Conservation (phyloP, 805 yeast genomes). For the Schwanniomyces pseudopolymorphus region DNA sequence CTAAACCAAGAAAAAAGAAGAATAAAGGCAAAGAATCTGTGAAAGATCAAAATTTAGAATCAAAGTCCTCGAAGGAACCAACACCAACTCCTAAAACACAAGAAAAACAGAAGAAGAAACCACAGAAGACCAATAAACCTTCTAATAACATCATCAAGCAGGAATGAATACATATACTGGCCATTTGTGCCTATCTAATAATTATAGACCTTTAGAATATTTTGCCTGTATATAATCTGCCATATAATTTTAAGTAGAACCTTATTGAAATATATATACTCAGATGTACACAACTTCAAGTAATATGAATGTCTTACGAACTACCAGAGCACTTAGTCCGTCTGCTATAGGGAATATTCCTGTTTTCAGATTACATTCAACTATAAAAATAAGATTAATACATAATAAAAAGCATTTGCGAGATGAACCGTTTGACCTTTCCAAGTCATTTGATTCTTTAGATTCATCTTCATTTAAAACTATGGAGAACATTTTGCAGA, state of each 20-base stretch:
- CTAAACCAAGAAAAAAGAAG: constrained; percentile 2
- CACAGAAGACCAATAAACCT: not conserved
- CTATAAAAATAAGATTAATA: not conserved
- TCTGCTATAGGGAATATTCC: not conserved
- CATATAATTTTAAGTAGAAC: not conserved
- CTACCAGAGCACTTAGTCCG: not conserved
- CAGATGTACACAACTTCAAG: not conserved
- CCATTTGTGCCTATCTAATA: too few relatives aligned
- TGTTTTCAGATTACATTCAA: not conserved
- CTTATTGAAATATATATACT: too few relatives aligned
- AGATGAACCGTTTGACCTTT: constrained; percentile 2
- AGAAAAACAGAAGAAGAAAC: not conserved
- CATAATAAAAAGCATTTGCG: not conserved
- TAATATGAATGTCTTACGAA: not conserved
- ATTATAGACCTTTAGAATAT: not conserved
- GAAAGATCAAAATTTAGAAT: not conserved
- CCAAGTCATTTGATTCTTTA: constrained; percentile 9
- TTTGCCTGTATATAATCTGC: not conserved
- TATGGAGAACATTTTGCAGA: constrained; percentile 14
- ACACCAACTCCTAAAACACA: not conserved
- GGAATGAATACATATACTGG: not conserved
- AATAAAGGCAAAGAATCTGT: not conserved
- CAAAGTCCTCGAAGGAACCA: not conserved
- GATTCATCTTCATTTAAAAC: constrained; percentile 11
- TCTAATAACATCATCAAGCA: not conserved